These are phyloP conservation scores for Saccharomycopsis schoenii DNA, from an alignment of 805 yeast species.

Conservation along the genomic window DNA sequence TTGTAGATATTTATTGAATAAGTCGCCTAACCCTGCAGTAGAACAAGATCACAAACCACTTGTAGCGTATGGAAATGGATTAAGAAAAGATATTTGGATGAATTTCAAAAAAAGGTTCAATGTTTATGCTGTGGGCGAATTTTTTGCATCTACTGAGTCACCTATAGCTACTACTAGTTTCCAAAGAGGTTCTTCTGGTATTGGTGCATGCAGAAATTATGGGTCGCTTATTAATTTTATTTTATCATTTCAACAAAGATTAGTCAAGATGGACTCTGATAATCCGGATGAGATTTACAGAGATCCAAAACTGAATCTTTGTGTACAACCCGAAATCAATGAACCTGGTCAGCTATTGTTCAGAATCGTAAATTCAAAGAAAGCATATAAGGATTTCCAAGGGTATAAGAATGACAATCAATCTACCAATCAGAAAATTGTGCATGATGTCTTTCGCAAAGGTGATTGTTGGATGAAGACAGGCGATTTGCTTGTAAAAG, in stretches of 20 bases:
- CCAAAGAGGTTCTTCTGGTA: slow-evolving; percentile 69
- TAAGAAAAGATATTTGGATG: slow-evolving; percentile 81
- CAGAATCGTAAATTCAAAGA: slow-evolving; percentile 53
- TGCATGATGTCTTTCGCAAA: slow-evolving; percentile 61
- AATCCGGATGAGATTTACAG: slow-evolving; percentile 66
- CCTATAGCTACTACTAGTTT: slow-evolving; percentile 79
- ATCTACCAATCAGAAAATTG: slow-evolving; percentile 71
- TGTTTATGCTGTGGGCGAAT: slow-evolving; percentile 73
- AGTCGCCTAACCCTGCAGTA: slow-evolving; percentile 51
- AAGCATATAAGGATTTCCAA: slow-evolving; percentile 71
- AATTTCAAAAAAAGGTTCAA: slow-evolving; percentile 70
- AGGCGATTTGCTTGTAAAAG: slow-evolving; percentile 72
- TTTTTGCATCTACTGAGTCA: slow-evolving; percentile 88
- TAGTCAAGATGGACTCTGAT: slow-evolving; percentile 71
- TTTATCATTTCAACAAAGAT: slow-evolving; percentile 42
- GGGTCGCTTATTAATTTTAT: slow-evolving; percentile 49
- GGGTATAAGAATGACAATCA: slow-evolving; percentile 76
- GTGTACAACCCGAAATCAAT: slow-evolving; percentile 40
- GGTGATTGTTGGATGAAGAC: slow-evolving; percentile 91
- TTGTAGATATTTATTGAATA: slow-evolving; percentile 70
- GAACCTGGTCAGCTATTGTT: slow-evolving; percentile 87
- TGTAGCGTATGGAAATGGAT: slow-evolving; percentile 85
- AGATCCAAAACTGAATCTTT: slow-evolving; percentile 54
- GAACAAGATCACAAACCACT: slow-evolving; percentile 51
- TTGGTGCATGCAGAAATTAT: slow-evolving; percentile 82